Conservation (phyloP, 2,329 filamentous ascomycete species). For the Stachybotrys elegans region DNA sequence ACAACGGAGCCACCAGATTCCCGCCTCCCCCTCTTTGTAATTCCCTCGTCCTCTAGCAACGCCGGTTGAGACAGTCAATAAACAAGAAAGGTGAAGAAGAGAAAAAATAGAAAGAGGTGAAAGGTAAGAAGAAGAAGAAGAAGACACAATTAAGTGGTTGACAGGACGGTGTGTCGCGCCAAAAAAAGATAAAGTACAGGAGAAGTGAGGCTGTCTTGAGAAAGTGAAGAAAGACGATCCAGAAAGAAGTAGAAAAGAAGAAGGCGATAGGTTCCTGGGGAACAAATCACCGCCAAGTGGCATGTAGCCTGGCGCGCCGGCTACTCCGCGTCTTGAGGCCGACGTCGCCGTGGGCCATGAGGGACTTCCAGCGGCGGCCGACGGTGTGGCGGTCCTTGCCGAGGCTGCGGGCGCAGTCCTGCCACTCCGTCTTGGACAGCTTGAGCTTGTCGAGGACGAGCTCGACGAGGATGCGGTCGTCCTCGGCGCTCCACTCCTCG, state of each 20-base stretch:
- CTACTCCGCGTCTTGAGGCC: constrained; percentile 47
- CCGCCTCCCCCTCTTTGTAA: too few relatives aligned
- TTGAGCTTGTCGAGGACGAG: constrained; percentile 62
- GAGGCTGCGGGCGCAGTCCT: constrained; percentile 59
- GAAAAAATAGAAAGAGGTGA: constrained; percentile 1
- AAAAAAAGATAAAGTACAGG: constrained; percentile 3
- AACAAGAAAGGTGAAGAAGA: not conserved
- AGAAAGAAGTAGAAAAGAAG: constrained; percentile 10
- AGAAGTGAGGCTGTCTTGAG: not conserved
- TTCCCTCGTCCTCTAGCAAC: too few relatives aligned
- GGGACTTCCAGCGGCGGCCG: constrained; percentile 57
- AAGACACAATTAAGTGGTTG: not conserved
- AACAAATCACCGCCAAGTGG: constrained; percentile 45
- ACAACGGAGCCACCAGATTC: too few relatives aligned
- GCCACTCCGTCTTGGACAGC: constrained; percentile 60
- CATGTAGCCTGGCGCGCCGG: constrained; percentile 44
- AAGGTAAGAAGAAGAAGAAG: not conserved
- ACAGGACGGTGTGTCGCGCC: not conserved
- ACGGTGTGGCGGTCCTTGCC: constrained; percentile 55
- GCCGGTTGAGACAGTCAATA: too few relatives aligned
- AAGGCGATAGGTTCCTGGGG: not conserved
- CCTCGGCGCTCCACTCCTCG: constrained; percentile 55
- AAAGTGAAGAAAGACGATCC: constrained; percentile 6
- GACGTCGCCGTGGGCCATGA: constrained; percentile 54
- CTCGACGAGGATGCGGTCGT: constrained; percentile 62